A percentile compares a stretch with the other conserved stretches of the same genome.
Conservation (phyloP, 352 stramenopile genomes). For the Phytophthora citricola region DNA sequence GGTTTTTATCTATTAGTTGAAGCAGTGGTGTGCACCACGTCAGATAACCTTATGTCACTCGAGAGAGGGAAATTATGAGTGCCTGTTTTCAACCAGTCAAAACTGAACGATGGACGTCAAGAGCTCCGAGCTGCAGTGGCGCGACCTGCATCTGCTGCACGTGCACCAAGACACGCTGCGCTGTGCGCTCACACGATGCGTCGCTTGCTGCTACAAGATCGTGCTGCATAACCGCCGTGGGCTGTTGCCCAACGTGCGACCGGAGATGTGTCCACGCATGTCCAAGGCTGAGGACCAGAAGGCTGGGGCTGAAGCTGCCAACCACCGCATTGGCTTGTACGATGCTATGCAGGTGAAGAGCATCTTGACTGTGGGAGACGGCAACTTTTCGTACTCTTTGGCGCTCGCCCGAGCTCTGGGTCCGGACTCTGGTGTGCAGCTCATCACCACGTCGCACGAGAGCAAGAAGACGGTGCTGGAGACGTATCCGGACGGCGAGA, state of each 20-base stretch:
- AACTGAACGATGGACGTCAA: constrained; percentile 7
- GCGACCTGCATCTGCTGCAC: constrained; percentile 62
- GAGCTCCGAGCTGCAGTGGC: constrained; percentile 32
- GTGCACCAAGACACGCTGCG: constrained; percentile 73
- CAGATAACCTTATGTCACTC: neutral
- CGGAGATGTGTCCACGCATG: constrained; percentile 78
- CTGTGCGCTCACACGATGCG: constrained; percentile 76
- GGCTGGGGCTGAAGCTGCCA: neutral
- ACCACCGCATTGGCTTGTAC: constrained; percentile 61
- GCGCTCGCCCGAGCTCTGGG: constrained; percentile 79
- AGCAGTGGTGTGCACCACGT: constrained; percentile 13
- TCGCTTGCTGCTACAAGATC: constrained; percentile 91
- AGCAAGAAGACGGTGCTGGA: constrained; percentile 79
- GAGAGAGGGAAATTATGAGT: constrained; percentile 3
- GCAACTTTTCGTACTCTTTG: constrained; percentile 96
- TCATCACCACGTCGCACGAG: constrained; percentile 95
- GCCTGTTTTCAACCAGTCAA: constrained; percentile 15
- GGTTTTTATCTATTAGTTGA: constrained; percentile 4
- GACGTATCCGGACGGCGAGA: constrained; percentile 91
- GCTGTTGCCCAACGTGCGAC: constrained; percentile 75
- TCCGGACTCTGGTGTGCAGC: constrained; percentile 33
- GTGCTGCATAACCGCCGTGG: constrained; percentile 63
- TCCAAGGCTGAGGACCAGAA: constrained; percentile 4
- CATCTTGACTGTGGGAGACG: constrained; percentile 95
- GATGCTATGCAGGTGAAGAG: constrained; percentile 48